phyloP scores from a whole-genome alignment of 1,284 basidiomycete genomes.

The Rhodotorula sp. region DNA sequence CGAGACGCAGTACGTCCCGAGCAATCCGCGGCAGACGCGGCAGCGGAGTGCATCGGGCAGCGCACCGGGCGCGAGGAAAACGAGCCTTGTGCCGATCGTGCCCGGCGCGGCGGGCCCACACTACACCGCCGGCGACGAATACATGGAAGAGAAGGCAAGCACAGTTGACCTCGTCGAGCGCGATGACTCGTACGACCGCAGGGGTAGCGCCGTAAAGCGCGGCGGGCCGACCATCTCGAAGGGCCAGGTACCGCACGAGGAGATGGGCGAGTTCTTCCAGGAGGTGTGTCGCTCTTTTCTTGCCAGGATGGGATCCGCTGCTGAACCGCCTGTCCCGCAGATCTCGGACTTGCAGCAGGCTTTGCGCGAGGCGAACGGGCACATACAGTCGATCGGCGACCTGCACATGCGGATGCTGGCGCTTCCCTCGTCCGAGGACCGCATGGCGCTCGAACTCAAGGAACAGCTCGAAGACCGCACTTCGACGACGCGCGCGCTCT shows the following conservation, averaged over 20 bases:
- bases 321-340: not conserved
- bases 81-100: not conserved
- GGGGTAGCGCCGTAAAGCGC: not conserved
- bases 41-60: constrained; percentile 19
- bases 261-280: constrained; percentile 35
- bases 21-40: constrained; percentile 10
- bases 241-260: constrained; percentile 32
- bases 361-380: constrained; percentile 35
- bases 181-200: constrained; percentile 2
- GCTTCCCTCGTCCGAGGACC: constrained; percentile 36
- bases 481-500: constrained; percentile 30
- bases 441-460: constrained; percentile 23
- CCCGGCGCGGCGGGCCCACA: not conserved
- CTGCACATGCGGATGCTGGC: constrained; percentile 41
- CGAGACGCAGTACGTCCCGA: constrained; percentile 19
- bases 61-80: constrained; percentile 3
- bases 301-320: not conserved
- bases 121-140: not conserved
- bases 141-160: constrained; percentile 16
- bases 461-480: constrained; percentile 29
- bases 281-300: constrained; percentile 14
- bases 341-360: constrained; percentile 39
- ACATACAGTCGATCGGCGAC: constrained; percentile 36
- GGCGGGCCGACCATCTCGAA: constrained; percentile 10
- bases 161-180: constrained; percentile 26